Conservation (phyloP, 441 rosid species). For the Adansonia madagascariensis region DNA sequence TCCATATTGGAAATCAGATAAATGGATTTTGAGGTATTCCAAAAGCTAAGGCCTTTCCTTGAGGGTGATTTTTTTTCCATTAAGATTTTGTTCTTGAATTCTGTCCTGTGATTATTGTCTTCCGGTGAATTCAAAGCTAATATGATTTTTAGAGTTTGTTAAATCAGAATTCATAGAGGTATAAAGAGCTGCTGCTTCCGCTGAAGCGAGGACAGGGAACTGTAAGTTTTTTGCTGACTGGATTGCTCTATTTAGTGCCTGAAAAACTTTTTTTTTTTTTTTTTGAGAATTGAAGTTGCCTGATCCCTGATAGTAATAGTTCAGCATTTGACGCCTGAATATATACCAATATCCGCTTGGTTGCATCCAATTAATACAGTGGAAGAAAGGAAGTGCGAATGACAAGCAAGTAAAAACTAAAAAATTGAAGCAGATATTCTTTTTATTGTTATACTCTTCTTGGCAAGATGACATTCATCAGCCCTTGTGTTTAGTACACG, state of each 20-base stretch:
- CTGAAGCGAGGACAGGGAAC: not conserved
- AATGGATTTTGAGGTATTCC: not conserved
- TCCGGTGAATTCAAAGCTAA: not conserved
- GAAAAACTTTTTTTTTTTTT: too few species aligned
- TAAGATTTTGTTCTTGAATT: not conserved
- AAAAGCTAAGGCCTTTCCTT: not conserved
- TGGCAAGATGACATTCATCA: constrained; percentile 12
- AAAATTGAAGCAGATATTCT: too few species aligned
- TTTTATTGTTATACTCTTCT: not conserved
- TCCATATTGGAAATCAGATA: constrained; percentile 1
- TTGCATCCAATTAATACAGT: too few species aligned
- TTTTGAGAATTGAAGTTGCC: too few species aligned
- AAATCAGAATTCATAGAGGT: not conserved
- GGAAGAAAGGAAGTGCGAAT: too few species aligned
- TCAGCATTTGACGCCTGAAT: too few species aligned
- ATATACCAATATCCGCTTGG: too few species aligned
- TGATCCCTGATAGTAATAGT: too few species aligned
- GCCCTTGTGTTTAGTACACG: not conserved
- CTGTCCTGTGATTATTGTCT: not conserved
- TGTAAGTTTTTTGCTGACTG: not conserved
- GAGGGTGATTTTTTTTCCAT: not conserved
- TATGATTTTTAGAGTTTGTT: not conserved
- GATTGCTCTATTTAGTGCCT: not conserved
- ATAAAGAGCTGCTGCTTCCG: not conserved
- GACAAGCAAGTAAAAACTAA: too few species aligned